These are phyloP conservation scores for Aureobasidium melanogenum DNA, from an alignment of 2,329 filamentous ascomycete genomes.

Conservation along the genomic window DNA sequence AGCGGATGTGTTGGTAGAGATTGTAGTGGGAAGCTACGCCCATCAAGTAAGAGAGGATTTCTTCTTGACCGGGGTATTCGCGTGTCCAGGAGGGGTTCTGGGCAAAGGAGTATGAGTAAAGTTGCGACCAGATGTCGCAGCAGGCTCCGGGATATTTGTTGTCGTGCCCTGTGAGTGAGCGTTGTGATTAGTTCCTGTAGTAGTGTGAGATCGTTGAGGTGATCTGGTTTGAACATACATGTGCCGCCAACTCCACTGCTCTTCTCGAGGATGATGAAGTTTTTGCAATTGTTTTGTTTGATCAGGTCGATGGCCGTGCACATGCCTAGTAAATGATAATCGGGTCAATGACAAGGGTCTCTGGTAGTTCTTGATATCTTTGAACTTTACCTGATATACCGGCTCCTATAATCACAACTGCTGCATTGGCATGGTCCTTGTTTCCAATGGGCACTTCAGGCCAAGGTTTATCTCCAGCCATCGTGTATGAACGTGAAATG, in stretches of 20 bases:
- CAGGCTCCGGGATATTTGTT: constrained; percentile 40
- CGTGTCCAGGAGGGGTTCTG: constrained; percentile 49
- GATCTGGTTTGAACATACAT: neutral
- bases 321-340: constrained; percentile 27
- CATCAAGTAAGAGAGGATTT: constrained; percentile 50
- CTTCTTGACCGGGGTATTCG: constrained; percentile 52
- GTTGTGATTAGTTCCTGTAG: no score
- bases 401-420: constrained; percentile 50
- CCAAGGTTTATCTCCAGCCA: constrained; percentile 36
- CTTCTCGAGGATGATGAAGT: constrained; percentile 51
- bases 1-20: constrained; percentile 49
- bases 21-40: constrained; percentile 45
- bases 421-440: constrained; percentile 42
- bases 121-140: constrained; percentile 39
- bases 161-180: constrained; percentile 26
- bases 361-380: neutral
- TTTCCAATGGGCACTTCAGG: constrained; percentile 39
- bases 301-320: constrained; percentile 51
- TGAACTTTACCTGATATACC: constrained; percentile 40
- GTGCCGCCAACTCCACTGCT: constrained; percentile 40
- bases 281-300: constrained; percentile 41
- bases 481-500: constrained; percentile 16
- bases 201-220: no score
- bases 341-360: neutral
- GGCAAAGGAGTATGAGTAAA: constrained; percentile 54